phyloP scores from a whole-genome alignment of 2,329 filamentous ascomycete genomes.

The Chalara sp. region DNA sequence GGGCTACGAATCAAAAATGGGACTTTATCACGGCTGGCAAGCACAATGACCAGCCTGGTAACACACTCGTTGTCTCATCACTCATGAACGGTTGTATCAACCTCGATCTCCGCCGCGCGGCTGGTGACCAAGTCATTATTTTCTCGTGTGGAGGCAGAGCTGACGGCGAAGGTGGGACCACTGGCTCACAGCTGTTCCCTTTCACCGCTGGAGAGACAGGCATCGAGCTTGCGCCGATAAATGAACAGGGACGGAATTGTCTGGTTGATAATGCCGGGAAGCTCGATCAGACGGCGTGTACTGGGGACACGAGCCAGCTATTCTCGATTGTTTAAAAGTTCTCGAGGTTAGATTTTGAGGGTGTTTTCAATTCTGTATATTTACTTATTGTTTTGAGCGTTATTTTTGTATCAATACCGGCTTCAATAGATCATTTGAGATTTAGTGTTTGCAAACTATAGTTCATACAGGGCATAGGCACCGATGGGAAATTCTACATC shows the following conservation, averaged over 20 bases:
- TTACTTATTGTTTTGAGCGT: too few species aligned
- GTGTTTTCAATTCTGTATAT: too few species aligned
- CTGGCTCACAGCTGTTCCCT: conserved; percentile 42
- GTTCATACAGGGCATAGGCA: too few species aligned
- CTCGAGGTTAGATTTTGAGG: too few species aligned
- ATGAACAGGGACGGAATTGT: conserved; percentile 37
- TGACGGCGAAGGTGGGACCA: conserved; percentile 37
- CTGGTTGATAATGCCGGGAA: conserved; percentile 28
- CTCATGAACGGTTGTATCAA: conserved; percentile 50
- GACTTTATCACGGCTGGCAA: conserved; percentile 40
- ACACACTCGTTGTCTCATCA: background rate
- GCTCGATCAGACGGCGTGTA: conserved; percentile 18
- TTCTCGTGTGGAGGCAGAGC: conserved; percentile 48
- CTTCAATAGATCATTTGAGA: too few species aligned
- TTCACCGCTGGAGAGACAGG: conserved; percentile 32
- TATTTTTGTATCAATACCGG: too few species aligned
- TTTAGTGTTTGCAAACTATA: too few species aligned
- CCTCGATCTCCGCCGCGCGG: conserved; percentile 44
- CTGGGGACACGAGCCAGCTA: conserved; percentile 9
- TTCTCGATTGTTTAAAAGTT: conserved; percentile 10
- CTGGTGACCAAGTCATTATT: conserved; percentile 45
- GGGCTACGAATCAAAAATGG: conserved; percentile 33
- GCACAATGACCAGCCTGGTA: conserved; percentile 26
- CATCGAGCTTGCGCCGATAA: conserved; percentile 38
- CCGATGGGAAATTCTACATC: too few species aligned